These are phyloP conservation scores for Chytriomyces confervae DNA, from an alignment of 192 early-diverging fungal species.

Conservation along the genomic window DNA sequence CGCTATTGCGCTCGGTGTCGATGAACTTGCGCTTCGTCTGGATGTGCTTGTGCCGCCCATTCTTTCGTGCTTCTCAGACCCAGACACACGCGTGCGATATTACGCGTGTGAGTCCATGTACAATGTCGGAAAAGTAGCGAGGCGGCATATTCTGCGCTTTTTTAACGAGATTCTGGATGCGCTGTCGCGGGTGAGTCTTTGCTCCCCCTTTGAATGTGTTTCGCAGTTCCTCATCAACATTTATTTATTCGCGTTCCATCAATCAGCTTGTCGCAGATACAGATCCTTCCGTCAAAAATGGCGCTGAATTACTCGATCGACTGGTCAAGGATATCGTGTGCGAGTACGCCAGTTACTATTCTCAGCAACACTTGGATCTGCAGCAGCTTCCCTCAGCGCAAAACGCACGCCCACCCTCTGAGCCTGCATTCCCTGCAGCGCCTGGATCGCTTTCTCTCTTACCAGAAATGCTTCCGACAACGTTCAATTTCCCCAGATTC, in stretches of 20 bases:
- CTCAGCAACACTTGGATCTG: constrained; percentile 17
- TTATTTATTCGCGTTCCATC: neutral
- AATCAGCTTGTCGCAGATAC: constrained; percentile 84
- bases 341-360: constrained; percentile 65
- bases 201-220: neutral
- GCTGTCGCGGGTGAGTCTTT: constrained; percentile 75
- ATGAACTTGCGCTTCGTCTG: constrained; percentile 67
- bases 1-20: constrained; percentile 42
- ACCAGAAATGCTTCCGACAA: constrained; percentile 42
- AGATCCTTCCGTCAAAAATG: constrained; percentile 91
- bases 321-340: constrained; percentile 97
- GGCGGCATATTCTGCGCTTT: constrained; percentile 82
- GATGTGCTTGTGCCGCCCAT: constrained; percentile 88
- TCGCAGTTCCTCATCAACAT: constrained; percentile 4
- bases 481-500: constrained; percentile 90
- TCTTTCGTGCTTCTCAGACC: constrained; percentile 89
- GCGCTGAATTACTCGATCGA: constrained; percentile 90
- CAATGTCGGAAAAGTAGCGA: constrained; percentile 96
- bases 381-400: constrained; percentile 7
- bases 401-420: constrained; percentile 3
- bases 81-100: constrained; percentile 92
- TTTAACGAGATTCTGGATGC: constrained; percentile 99
- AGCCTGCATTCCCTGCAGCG: constrained; percentile 37
- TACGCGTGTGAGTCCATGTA: constrained; percentile 99
- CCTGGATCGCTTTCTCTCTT: constrained; percentile 45